These are phyloP conservation scores for Fimicolochytrium jonesii DNA, from an alignment of 192 early-diverging fungal genomes.

Conservation along the genomic window DNA sequence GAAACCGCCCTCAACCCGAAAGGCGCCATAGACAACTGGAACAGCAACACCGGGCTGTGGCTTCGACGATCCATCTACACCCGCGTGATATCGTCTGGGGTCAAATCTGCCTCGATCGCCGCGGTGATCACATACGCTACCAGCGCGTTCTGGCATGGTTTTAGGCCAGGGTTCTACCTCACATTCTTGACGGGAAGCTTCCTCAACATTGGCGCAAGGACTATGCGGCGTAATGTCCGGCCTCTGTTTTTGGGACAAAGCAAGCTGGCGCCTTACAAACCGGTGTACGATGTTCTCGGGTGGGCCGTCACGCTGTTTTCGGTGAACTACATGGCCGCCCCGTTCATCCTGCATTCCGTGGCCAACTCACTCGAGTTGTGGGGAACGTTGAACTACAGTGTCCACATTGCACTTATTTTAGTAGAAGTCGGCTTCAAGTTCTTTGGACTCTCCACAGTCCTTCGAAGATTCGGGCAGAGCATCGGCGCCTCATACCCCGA, in stretches of 20 bases:
- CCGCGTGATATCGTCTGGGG: slow-evolving; percentile 49
- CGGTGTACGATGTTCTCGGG: slow-evolving; percentile 67
- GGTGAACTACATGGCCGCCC: slow-evolving; percentile 65
- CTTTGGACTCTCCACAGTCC: background rate
- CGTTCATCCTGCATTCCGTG: slow-evolving; percentile 66
- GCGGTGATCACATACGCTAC: slow-evolving; percentile 73
- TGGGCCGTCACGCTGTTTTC: slow-evolving; percentile 59
- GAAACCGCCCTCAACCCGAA: slow-evolving; percentile 79
- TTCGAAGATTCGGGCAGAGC: slow-evolving; percentile 5
- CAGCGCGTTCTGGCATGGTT: slow-evolving; percentile 95
- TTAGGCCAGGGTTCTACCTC: slow-evolving; percentile 64
- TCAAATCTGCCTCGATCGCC: slow-evolving; percentile 54
- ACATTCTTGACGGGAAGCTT: slow-evolving; percentile 62
- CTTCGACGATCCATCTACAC: slow-evolving; percentile 81
- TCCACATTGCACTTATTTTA: slow-evolving; percentile 53
- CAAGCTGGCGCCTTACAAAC: slow-evolving; percentile 38
- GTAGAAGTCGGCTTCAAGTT: slow-evolving; percentile 5
- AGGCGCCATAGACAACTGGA: slow-evolving; percentile 79
- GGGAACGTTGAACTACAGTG: slow-evolving; percentile 57
- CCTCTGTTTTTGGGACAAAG: slow-evolving; percentile 50
- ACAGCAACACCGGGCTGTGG: slow-evolving; percentile 86
- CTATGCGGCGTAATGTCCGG: slow-evolving; percentile 58
- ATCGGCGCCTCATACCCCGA: slow-evolving; percentile 11
- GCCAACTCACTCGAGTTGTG: slow-evolving; percentile 54
- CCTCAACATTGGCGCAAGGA: slow-evolving; percentile 50